Evolutionary conservation across 164 flowering plant species (phyloP).

Genomic region (Macadamia tetraphylla): DNA sequence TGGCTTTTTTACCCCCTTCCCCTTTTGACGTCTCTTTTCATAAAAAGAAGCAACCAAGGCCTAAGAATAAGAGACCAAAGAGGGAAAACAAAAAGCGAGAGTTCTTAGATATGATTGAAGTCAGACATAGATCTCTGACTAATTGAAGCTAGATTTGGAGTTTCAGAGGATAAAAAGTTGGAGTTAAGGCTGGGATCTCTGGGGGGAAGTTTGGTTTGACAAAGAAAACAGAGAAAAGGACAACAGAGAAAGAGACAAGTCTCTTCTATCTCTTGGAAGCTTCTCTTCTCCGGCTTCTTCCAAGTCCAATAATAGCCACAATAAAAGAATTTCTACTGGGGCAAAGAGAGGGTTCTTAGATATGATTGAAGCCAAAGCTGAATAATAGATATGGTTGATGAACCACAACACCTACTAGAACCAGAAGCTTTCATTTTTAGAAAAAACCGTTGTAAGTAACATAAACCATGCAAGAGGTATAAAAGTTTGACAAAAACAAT

Average conservation of each 20-base stretch:
- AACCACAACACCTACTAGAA: slow-evolving; percentile 8
- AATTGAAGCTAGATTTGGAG: slow-evolving; percentile 19
- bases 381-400: slow-evolving; percentile 1
- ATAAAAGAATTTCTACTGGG: slow-evolving; percentile 12
- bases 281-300: slow-evolving; percentile 18
- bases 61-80: no score
- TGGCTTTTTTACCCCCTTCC: no score
- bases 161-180: slow-evolving; percentile 60
- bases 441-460: background rate
- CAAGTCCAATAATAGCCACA: slow-evolving; percentile 2
- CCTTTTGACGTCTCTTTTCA: no score
- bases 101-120: no score
- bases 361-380: slow-evolving; percentile 5
- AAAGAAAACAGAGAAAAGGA: slow-evolving; percentile 3
- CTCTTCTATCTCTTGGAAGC: slow-evolving; percentile 37
- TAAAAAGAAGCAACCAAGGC: no score
- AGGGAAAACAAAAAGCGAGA: no score
- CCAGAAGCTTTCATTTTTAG: slow-evolving; percentile 18
- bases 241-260: slow-evolving; percentile 21
- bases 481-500: no score
- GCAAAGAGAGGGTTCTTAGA: slow-evolving; percentile 20
- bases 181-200: slow-evolving; percentile 88
- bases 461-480: no score
- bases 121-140: no score
- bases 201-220: slow-evolving; percentile 37